Conservation (phyloP, 2,329 filamentous ascomycete species). For the Thelonectria discophora region DNA sequence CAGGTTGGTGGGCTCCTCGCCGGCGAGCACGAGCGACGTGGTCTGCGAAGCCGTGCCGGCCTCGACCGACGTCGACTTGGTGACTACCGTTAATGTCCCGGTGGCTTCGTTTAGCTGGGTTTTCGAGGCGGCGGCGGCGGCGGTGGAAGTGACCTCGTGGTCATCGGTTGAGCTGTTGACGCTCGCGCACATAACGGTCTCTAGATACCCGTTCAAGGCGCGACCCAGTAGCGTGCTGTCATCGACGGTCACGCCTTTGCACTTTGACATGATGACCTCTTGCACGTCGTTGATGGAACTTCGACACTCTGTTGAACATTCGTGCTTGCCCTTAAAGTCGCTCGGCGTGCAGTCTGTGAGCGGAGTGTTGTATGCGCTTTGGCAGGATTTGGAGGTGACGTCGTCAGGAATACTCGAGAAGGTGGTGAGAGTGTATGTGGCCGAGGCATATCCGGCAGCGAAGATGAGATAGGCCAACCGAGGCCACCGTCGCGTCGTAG, state of each 20-base stretch:
- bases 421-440: constrained; percentile 47
- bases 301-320: constrained; percentile 52
- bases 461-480: constrained; percentile 37
- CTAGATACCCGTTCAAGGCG: constrained; percentile 49
- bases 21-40: constrained; percentile 18
- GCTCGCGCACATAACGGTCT: constrained; percentile 48
- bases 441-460: constrained; percentile 38
- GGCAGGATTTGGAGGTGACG: constrained; percentile 50
- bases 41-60: neutral
- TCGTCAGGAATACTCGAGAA: constrained; percentile 52
- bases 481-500: constrained; percentile 36
- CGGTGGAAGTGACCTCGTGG: constrained; percentile 25
- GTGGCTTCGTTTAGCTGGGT: constrained; percentile 29
- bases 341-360: constrained; percentile 48
- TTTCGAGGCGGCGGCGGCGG: constrained; percentile 19
- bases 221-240: constrained; percentile 49
- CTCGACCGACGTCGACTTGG: constrained; percentile 4
- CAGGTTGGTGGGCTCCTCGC: constrained; percentile 1
- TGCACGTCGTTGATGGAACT: constrained; percentile 42
- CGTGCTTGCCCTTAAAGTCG: constrained; percentile 49
- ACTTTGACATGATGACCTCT: constrained; percentile 42
- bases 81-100: constrained; percentile 22
- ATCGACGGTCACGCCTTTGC: constrained; percentile 35
- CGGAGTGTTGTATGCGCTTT: constrained; percentile 53
- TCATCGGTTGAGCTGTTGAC: neutral